Percentiles rank a stretch among this genome's conserved stretches.
phyloP scores from a whole-genome alignment of 2,329 filamentous ascomycete genomes.

The Cercospora zeae-maydis region DNA sequence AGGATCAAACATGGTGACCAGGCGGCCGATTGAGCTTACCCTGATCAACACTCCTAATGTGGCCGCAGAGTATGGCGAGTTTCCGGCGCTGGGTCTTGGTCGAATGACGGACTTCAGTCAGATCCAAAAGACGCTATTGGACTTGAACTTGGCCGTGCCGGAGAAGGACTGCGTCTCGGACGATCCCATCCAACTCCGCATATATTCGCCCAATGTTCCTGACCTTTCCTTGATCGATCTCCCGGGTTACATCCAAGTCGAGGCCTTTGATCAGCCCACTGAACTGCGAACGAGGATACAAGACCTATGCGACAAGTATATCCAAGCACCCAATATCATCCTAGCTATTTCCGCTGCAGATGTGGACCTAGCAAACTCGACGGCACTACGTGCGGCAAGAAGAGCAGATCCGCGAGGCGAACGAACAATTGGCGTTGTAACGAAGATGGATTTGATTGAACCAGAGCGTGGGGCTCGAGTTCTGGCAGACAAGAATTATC shows the following conservation, averaged over 20 bases:
- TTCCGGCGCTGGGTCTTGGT: conserved; percentile 82
- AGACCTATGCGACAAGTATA: conserved; percentile 97
- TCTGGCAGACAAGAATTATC: conserved; percentile 85
- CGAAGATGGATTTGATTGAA: conserved; percentile 98
- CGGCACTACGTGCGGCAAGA: conserved; percentile 81
- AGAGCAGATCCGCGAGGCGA: conserved; percentile 92
- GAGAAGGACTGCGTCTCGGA: conserved; percentile 90
- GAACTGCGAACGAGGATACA: conserved; percentile 94
- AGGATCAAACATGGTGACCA: conserved; percentile 97
- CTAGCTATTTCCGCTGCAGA: conserved; percentile 96
- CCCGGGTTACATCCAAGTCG: conserved; percentile 95
- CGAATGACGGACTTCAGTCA: conserved; percentile 89
- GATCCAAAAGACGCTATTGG: conserved; percentile 89
- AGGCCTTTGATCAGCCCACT: conserved; percentile 81
- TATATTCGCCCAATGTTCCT: conserved; percentile 92
- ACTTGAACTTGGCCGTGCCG: conserved; percentile 89
- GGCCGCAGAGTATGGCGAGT: conserved; percentile 88
- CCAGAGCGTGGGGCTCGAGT: conserved; percentile 72
- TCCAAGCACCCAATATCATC: conserved; percentile 92
- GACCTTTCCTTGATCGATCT: conserved; percentile 95
- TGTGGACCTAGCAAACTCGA: conserved; percentile 95
- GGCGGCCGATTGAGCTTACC: conserved; percentile 91
- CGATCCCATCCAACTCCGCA: conserved; percentile 91
- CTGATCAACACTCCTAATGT: conserved; percentile 91
- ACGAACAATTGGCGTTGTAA: conserved; percentile 96